Evolutionary conservation across 116 monocot species (phyloP).

Genomic region (Papilionanthe hybrid): DNA sequence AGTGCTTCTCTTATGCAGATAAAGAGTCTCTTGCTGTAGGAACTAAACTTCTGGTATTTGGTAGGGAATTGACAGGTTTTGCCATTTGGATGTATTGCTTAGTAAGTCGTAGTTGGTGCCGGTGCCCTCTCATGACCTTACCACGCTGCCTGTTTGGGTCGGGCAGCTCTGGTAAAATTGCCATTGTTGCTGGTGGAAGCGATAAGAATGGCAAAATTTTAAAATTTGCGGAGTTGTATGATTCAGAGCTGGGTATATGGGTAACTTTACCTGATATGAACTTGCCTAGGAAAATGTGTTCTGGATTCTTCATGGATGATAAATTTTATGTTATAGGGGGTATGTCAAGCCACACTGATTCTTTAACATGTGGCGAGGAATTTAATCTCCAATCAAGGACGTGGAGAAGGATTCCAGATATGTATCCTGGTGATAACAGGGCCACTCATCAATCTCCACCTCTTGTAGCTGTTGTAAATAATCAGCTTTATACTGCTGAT

Average conservation of each 20-base stretch:
- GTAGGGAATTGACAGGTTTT: constrained; percentile 59
- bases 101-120: constrained; percentile 47
- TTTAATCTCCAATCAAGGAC: constrained; percentile 55
- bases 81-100: constrained; percentile 78
- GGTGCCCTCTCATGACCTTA: constrained; percentile 55
- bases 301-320: constrained; percentile 89
- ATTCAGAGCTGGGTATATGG: constrained; percentile 64
- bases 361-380: constrained; percentile 82
- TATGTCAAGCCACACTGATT: constrained; percentile 51
- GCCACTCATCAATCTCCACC: constrained; percentile 76
- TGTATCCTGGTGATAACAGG: constrained; percentile 68
- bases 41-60: constrained; percentile 84
- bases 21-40: constrained; percentile 89
- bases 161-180: constrained; percentile 60
- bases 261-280: constrained; percentile 67
- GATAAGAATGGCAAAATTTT: constrained; percentile 52
- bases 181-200: constrained; percentile 83
- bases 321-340: constrained; percentile 91
- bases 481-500: constrained; percentile 81
- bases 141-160: constrained; percentile 84
- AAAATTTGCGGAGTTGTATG: constrained; percentile 75
- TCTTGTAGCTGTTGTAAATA: constrained; percentile 86
- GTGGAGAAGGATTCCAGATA: constrained; percentile 63
- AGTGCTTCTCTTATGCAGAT: constrained; percentile 74
- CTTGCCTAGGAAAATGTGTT: constrained; percentile 61